Conservation (phyloP, 371 early-diverging fungal species). For the Actinomucor elegans region DNA sequence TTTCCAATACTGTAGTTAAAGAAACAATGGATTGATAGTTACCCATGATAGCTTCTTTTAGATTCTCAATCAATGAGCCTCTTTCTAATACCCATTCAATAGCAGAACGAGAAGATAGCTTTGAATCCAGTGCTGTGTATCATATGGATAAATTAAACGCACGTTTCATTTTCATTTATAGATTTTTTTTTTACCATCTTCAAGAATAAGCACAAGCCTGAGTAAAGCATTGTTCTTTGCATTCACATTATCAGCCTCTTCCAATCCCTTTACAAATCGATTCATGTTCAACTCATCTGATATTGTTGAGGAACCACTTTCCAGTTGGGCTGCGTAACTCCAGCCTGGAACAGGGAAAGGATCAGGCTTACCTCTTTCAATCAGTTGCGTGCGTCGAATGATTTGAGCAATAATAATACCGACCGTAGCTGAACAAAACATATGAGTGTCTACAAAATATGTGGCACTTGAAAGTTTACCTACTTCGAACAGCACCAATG, state of each 20-base stretch:
- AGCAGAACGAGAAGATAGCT: constrained; percentile 46
- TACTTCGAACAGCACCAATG: constrained; percentile 73
- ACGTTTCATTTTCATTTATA: neutral
- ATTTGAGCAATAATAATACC: constrained; percentile 65
- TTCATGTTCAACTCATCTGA: constrained; percentile 24
- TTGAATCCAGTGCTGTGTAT: constrained; percentile 32
- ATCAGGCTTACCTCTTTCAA: constrained; percentile 41
- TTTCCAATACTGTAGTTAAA: constrained; percentile 52
- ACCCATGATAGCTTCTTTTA: constrained; percentile 65
- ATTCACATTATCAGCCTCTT: constrained; percentile 46
- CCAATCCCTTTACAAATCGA: constrained; percentile 30
- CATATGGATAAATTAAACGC: neutral
- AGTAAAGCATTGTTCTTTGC: constrained; percentile 55
- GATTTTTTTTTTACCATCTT: constrained; percentile 44
- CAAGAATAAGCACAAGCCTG: constrained; percentile 56
- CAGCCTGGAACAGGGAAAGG: constrained; percentile 50
- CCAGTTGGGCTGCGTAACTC: constrained; percentile 18
- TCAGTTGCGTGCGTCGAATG: constrained; percentile 55
- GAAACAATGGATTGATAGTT: constrained; percentile 60
- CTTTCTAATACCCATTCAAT: constrained; percentile 64
- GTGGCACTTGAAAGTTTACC: constrained; percentile 12
- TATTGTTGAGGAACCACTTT: neutral
- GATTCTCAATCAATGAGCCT: constrained; percentile 52
- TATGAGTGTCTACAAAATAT: neutral
- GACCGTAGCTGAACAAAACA: constrained; percentile 52